These are phyloP conservation scores for Sinapis alba DNA, from an alignment of 441 rosid species.

Conservation along the genomic window DNA sequence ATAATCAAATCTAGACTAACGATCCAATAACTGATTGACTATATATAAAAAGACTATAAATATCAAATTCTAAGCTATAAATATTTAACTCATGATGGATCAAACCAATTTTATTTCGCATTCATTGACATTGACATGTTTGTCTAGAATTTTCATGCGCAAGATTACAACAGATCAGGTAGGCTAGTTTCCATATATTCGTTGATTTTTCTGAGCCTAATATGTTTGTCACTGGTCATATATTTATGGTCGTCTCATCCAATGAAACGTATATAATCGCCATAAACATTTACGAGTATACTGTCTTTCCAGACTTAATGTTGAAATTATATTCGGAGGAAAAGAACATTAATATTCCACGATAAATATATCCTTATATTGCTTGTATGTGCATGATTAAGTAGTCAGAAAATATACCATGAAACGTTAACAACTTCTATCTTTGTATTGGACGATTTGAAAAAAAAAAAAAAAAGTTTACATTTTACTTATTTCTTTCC, in stretches of 20 bases:
- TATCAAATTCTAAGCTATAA: not conserved
- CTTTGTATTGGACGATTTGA: not conserved
- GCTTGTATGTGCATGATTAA: not conserved
- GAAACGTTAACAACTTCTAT: not conserved
- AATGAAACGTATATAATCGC: not conserved
- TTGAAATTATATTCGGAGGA: not conserved
- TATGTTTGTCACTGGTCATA: not conserved
- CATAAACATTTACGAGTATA: not conserved
- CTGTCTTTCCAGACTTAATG: not conserved
- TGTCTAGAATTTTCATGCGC: not conserved
- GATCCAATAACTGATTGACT: not conserved
- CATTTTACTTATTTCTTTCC: not conserved
- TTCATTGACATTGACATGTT: constrained; percentile 2
- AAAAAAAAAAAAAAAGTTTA: not conserved
- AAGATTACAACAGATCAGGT: constrained; percentile 20
- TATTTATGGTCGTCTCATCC: not conserved
- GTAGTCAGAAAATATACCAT: not conserved
- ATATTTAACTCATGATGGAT: constrained; percentile 19
- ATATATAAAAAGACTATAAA: not conserved
- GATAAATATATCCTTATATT: not conserved
- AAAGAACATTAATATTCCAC: not conserved
- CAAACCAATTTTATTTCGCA: not conserved
- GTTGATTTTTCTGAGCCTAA: not conserved
- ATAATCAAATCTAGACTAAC: not conserved
- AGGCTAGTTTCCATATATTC: constrained; percentile 22